phyloP scores from a whole-genome alignment of 192 early-diverging fungal species.

The Chytriomyces sp. region DNA sequence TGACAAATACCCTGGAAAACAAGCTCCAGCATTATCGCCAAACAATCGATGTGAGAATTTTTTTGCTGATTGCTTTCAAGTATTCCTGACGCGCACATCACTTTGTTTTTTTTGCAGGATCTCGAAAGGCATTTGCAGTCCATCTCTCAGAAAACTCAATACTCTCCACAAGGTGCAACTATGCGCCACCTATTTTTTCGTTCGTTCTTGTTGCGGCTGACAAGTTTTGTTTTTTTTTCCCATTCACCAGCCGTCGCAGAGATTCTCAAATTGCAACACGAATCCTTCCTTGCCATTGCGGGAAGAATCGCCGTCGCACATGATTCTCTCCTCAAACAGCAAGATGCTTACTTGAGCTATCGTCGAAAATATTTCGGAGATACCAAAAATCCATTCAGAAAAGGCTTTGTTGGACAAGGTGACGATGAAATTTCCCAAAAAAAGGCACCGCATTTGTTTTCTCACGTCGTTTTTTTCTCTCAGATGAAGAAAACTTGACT shows the following conservation, averaged over 20 bases:
- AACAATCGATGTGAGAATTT: slow-evolving; percentile 43
- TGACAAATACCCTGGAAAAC: slow-evolving; percentile 43
- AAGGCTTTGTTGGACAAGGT: slow-evolving; percentile 22
- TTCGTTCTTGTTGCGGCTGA: background rate
- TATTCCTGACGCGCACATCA: too few relatives aligned
- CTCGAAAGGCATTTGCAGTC: slow-evolving; percentile 31
- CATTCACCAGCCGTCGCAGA: slow-evolving; percentile 38
- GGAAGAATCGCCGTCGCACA: slow-evolving; percentile 37
- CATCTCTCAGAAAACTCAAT: slow-evolving; percentile 18
- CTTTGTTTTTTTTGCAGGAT: slow-evolving; percentile 18
- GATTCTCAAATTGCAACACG: slow-evolving; percentile 38
- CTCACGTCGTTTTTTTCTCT: slow-evolving; percentile 22
- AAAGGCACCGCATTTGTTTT: background rate
- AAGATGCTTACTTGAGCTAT: slow-evolving; percentile 30
- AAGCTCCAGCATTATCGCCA: slow-evolving; percentile 48
- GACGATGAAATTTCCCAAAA: background rate
- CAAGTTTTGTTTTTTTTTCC: background rate
- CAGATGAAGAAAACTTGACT: slow-evolving; percentile 31
- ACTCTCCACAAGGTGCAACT: slow-evolving; percentile 28
- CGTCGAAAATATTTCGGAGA: slow-evolving; percentile 40
- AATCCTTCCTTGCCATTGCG: slow-evolving; percentile 43
- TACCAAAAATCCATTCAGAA: slow-evolving; percentile 24
- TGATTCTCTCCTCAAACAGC: slow-evolving; percentile 35
- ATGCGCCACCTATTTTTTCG: background rate
- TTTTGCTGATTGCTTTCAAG: background rate